Evolutionary conservation across 2,329 filamentous ascomycete species (phyloP), one percentile per base, ranked within the genome.

Genomic region (Xylaria sp.): DNA sequence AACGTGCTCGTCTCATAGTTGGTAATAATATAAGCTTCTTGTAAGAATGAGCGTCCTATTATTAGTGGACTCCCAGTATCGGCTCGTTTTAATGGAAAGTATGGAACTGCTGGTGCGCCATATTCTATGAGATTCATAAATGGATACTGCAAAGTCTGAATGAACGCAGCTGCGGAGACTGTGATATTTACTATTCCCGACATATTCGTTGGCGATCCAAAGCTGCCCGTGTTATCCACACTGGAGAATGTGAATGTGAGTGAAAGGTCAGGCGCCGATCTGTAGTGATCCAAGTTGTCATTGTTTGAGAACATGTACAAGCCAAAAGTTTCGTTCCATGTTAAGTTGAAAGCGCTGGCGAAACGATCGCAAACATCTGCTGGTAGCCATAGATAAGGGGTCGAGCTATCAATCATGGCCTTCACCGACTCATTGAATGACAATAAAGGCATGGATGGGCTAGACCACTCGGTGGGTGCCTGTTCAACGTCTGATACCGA

Each of bases 21-120:
- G 29, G 84, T 87, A 37, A 87, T 82, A 5, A 89, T 78, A 68
- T 89, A 89, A 1, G 90, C 86, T 78, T 93, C 91, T 76, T 93
- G 91, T 63, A 93, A 80, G 71, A 93, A 93, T 0, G 87, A 86
- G 40, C 90, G 85, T 8, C 91, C 91, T 42, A 93, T 84, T 13
- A 90, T 86, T 77, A 88, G 86, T 71, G 88, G 84, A 16, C 82
- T 82, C 42, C 84, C 83, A 65, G 86, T 83, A 23, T 83, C 75
- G 12, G 87, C 82, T 67, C 86, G 86, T 73, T 87, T 85, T 60
- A 93, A 82, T 3, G 91, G 90, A 68, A 93, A 93, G 75, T 93
- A 93, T 12, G 84, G 86, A 10, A 85, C 77, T 42, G 81, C 81
- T 9, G 82, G 79, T 6, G 84, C 80, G 40, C 80, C 82, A 65